Evolutionary conservation across 179 eudicot species (phyloP), one percentile per base, ranked within the genome.

Genomic region (Heliamphora pulchella): DNA sequence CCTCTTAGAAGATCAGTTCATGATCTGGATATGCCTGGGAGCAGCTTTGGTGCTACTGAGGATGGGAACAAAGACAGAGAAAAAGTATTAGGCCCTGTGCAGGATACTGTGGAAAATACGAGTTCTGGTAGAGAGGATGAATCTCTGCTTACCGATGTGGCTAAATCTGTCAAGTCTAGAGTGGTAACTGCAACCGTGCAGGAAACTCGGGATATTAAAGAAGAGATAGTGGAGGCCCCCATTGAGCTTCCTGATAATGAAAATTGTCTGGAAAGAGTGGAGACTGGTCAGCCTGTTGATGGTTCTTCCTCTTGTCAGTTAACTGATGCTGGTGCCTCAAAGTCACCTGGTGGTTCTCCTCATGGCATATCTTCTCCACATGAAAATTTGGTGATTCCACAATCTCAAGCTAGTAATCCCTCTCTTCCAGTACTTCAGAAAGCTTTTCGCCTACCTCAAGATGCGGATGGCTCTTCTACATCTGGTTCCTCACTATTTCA

Each of bases 1-100:
- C 65, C 83, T 55, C 47, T 58, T 41, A 62, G 59, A 50, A 81
- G 73, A 64, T 70, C 76, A 51, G 77, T 71, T 79, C 73, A 55
- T 41, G 79, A 84, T 81, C 81, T 74, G 74, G 83, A 82, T 66
- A 85, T 81, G 83, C 84, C 86, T 68, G 86, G 55, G 80, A 54
- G 72, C 79, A 77, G 51, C 80, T 77, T 62, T 77, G 83, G 57
- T 83, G 79, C 69, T 77, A 80, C 76, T 71, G 81, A 78, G 58
- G 76, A 69, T 53, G 74, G 57, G 22, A 68, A 5, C 41, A 20
- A 10, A 73, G 81, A 82, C 71, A 85, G 77, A 78, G 78, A 81
- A 81, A 77, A 79, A 22, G 71, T 72, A 75, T 66, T 64, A 44
- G 80, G 81, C 43, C 71, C 80, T 65, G 46, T 47, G 58, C 78